These are phyloP conservation scores for Fusarium sp. DNA, from an alignment of 2,329 filamentous ascomycete genomes.

Conservation along the genomic window DNA sequence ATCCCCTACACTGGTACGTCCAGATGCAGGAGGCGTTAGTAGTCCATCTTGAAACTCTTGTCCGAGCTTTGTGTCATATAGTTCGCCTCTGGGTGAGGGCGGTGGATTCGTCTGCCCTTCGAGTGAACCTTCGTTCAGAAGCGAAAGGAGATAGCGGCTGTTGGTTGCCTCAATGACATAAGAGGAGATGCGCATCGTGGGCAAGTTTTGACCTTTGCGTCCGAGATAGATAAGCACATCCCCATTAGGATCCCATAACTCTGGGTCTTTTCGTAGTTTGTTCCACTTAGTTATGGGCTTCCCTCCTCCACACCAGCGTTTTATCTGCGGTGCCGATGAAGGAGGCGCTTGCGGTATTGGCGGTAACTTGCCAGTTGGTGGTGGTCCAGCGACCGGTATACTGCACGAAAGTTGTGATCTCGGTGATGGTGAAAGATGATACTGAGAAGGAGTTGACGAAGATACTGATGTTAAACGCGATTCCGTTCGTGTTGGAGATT, in stretches of 20 bases:
- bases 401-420: conserved; percentile 39
- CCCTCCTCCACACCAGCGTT: conserved; percentile 66
- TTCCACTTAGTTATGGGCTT: conserved; percentile 65
- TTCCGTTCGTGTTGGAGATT: conserved; percentile 21
- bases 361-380: conserved; percentile 59
- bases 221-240: conserved; percentile 70
- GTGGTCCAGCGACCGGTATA: conserved; percentile 49
- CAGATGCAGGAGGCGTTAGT: conserved; percentile 56
- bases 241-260: conserved; percentile 71
- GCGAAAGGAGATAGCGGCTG: conserved; percentile 64
- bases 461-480: conserved; percentile 21
- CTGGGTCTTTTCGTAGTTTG: conserved; percentile 69
- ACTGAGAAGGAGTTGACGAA: conserved; percentile 34
- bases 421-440: conserved; percentile 34
- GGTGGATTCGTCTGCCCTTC: conserved; percentile 57
- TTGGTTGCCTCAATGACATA: conserved; percentile 69
- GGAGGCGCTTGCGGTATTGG: conserved; percentile 52
- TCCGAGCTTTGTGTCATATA: conserved; percentile 53
- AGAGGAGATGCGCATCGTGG: conserved; percentile 69
- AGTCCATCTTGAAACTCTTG: conserved; percentile 26
- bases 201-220: conserved; percentile 59
- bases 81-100: conserved; percentile 57
- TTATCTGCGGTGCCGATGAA: conserved; percentile 55
- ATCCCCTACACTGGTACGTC: conserved; percentile 52
- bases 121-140: conserved; percentile 65